Percentiles rank a stretch among this genome's conserved stretches.
These are phyloP conservation scores for Orbilia oligospora DNA, from an alignment of 2,329 filamentous ascomycete genomes.

Conservation along the genomic window DNA sequence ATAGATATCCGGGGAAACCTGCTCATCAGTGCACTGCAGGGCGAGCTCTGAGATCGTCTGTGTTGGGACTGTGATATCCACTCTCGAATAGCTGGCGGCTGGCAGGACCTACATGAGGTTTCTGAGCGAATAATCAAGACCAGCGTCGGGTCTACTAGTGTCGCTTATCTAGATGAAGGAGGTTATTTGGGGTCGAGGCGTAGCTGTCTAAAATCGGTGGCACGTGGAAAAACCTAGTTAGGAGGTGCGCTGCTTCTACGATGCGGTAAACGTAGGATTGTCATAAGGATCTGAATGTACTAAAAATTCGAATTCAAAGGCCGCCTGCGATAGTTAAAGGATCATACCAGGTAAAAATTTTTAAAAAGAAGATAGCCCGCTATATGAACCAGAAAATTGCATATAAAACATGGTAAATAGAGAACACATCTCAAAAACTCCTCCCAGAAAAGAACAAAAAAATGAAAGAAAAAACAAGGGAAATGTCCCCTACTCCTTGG, in stretches of 20 bases:
- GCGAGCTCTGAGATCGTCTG: no score
- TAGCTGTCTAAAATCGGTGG: no score
- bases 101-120: no score
- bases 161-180: no score
- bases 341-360: conserved; percentile 10
- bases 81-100: no score
- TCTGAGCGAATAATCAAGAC: no score
- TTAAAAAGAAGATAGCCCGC: neutral
- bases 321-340: conserved; percentile 16
- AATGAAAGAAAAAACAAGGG: neutral
- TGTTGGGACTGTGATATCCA: no score
- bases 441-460: no score
- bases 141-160: no score
- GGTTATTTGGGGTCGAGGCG: neutral
- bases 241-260: neutral
- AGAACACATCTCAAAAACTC: neutral
- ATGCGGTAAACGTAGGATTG: neutral
- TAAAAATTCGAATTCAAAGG: conserved; percentile 3
- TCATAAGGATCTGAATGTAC: neutral
- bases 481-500: neutral
- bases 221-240: no score
- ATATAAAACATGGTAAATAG: conserved; percentile 23
- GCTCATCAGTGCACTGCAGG: no score
- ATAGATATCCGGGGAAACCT: no score
- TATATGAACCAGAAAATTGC: conserved; percentile 1